phyloP scores from a whole-genome alignment of 208 protist species.

The Naegleria gruberi region DNA sequence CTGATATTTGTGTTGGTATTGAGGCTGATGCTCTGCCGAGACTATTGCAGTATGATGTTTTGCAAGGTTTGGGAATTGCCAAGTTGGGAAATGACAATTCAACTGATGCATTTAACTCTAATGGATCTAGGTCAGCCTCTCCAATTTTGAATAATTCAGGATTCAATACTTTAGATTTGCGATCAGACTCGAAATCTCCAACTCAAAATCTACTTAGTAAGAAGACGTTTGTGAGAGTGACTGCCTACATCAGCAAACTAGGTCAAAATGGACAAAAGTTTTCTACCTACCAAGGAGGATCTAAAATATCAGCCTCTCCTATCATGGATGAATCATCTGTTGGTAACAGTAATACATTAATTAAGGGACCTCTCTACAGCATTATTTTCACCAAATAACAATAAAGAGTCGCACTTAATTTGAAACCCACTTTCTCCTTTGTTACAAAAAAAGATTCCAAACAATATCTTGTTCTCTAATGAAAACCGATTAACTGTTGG shows the following conservation, averaged over 20 bases:
- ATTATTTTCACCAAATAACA: background rate
- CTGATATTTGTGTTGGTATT: slow-evolving; percentile 12
- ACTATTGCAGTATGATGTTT: slow-evolving; percentile 6
- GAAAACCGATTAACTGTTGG: no score
- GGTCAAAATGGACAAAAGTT: background rate
- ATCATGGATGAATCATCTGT: background rate
- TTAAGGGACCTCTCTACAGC: background rate
- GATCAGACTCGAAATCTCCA: background rate
- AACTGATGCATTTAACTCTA: background rate
- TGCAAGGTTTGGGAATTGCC: background rate
- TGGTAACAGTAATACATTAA: background rate
- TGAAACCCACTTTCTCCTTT: no score
- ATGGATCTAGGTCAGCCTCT: background rate
- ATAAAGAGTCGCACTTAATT: no score
- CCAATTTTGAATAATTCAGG: background rate
- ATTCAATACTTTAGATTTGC: background rate
- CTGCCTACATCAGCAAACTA: background rate
- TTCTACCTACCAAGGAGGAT: background rate
- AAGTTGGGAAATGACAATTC: background rate
- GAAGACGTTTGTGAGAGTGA: background rate
- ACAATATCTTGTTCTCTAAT: no score
- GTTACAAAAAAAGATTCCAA: no score
- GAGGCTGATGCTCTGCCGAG: background rate
- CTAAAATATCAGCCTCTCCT: background rate
- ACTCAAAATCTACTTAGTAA: background rate